Conservation (phyloP, 78 protist species). For the Emiliania huxleyi region DNA sequence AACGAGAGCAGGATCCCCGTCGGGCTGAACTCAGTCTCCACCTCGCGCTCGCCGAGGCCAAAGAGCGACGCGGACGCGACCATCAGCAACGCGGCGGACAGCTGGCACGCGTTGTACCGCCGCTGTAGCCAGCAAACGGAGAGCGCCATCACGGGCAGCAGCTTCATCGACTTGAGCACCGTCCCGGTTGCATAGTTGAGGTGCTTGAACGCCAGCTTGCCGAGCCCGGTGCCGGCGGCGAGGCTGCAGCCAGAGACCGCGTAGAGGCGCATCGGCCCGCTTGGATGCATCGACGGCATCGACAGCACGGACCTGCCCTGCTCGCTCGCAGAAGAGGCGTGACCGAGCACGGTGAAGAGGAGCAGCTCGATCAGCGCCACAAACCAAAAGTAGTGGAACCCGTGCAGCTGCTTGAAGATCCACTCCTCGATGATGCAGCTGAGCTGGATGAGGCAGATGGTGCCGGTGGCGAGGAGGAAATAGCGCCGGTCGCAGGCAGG, state of each 20-base stretch:
- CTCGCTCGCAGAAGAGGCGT: too few species aligned
- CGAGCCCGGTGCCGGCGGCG: neutral
- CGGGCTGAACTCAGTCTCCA: neutral
- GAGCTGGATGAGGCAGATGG: neutral
- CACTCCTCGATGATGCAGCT: neutral
- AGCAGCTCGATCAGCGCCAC: neutral
- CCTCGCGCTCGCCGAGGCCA: neutral
- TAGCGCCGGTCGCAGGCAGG: too few species aligned
- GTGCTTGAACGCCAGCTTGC: neutral
- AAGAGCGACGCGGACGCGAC: neutral
- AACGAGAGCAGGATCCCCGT: neutral
- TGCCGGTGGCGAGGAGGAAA: neutral
- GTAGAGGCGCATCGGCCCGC: neutral
- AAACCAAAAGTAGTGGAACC: neutral
- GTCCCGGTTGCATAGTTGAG: neutral
- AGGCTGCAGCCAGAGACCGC: neutral
- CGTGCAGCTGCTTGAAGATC: neutral
- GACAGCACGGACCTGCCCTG: too few species aligned
- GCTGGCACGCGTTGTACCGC: neutral
- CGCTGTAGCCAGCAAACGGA: neutral
- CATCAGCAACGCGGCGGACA: neutral
- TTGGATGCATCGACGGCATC: too few species aligned
- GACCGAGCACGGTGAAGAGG: neutral
- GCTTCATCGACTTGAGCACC: neutral
- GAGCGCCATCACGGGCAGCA: neutral